Base-by-base conservation (phyloP, 768 basidiomycete genomes). In the Tylopilus sp. region DNA sequence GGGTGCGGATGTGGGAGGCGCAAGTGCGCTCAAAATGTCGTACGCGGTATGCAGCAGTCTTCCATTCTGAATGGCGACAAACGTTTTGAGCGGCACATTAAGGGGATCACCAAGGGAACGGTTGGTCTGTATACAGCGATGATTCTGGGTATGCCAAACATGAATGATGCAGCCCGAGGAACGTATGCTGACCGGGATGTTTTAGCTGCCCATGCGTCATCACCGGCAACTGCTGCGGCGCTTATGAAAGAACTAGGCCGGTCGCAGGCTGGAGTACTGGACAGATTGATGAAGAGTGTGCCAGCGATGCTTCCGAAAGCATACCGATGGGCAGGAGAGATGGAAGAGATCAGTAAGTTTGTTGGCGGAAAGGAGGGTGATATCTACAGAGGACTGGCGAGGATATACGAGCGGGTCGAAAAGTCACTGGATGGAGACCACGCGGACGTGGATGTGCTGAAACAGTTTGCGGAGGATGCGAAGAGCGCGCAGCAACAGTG, bases 1-100 rank as follows among this genome's bases (percentile, higher is more conserved):
- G 47, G 77, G 74, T 25, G 70, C 70, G 1, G 75, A 75, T 3
- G 69, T 81, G 21, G 80, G 82, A 5, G 80, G 78, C 55, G 82
- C 81, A 2, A 83, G 81, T 53, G 80, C 80, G 6, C 61, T 83
- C 52, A 84, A 84, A 66, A 81, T 82, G 81, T 79, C 80, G 18
- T 81, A 84, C 65, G 79, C 78, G 44, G 81, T 82, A 47, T 60
- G 76, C 67, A n/a, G 76, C 67, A n/a, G 43, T 21, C 38, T 52
- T 50, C 38, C 35, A 23, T 47, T 48, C 35, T 3, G 13, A 15
- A 44, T 39, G 30, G 31, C 17, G 18, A 18, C 21, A 35, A 22
- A 25, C 23, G 33, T 26, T 18, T 40, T 57, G 44, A 47, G 33
- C 12, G 13, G n/a, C 5, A 42, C 25, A 12, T 40, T 33, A 56